Evolutionary conservation across 2,329 filamentous ascomycete species (phyloP), one percentile per base, ranked within the genome.

Genomic region (Pyrenochaeta sp.): DNA sequence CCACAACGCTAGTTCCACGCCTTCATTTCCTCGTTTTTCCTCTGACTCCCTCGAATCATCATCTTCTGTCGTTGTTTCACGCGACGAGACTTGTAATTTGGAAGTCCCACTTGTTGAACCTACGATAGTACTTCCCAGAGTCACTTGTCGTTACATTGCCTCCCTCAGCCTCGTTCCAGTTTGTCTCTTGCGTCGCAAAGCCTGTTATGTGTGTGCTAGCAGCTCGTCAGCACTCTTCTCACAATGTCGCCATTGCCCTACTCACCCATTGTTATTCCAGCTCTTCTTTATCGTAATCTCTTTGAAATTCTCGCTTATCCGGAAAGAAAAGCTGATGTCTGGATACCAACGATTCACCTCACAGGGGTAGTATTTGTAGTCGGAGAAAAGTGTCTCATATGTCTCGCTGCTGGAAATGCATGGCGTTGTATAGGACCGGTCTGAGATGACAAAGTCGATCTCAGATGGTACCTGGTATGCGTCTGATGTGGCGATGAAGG

Each of bases 101-200:
- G 43, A 58, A 54, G 5, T 30, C 15, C 59, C 61, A 61, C 1
- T 20, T 44, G 5, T 35, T 45, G 23, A 30, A n/a, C 30, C 45
- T 47, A 18, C 15, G 1, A 36, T 55, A 60, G 17, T 10, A n/a
- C 20, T 41, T 51, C 7, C 55, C 53, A 27, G 29, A 31, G 17
- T 45, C 33, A 17, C 43, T 55, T 29, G 47, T 42, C 32, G 59
- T 63, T 49, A 59, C 45, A 39, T 67, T 67, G 1, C 37, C 51
- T 1, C 36, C 35, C 7, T 17, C 35, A 2, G 44, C 45, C 36
- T 53, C 33, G 7, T 41, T 48, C 65, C 62, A 67, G 20, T 54
- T 35, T 10, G 60, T 43, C n/a, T 36, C 40, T 37, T 59, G 29
- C 2, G 12, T 35, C 12, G 46, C 46, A 12, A 30, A 42, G 2